phyloP scores from a whole-genome alignment of 2,329 filamentous ascomycete species.

The Cylindrodendrum hubeiense region DNA sequence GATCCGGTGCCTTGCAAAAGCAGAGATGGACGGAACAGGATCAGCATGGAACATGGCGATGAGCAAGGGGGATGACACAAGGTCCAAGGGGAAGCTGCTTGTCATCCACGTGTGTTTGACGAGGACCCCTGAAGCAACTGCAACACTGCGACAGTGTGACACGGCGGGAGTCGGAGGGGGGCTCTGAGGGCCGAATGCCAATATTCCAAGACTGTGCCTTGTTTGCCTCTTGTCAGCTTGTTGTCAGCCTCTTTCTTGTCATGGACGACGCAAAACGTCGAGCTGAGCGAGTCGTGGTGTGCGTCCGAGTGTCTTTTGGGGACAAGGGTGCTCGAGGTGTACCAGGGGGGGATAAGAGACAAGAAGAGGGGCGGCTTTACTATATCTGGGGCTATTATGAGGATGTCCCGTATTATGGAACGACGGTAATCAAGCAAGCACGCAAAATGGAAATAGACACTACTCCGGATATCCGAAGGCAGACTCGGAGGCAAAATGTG shows the following conservation, averaged over 20 bases:
- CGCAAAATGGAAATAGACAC: background rate
- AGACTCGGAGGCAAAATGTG: background rate
- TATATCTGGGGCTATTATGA: slow-evolving; percentile 25
- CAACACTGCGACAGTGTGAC: slow-evolving; percentile 26
- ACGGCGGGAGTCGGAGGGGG: slow-evolving; percentile 8
- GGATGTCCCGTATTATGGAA: slow-evolving; percentile 5
- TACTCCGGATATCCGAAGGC: background rate
- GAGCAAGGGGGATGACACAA: slow-evolving; percentile 27
- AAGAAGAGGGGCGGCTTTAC: slow-evolving; percentile 11
- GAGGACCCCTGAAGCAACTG: slow-evolving; percentile 14
- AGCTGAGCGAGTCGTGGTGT: slow-evolving; percentile 18
- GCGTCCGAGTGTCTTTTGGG: slow-evolving; percentile 30
- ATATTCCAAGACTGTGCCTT: background rate
- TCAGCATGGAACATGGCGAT: slow-evolving; percentile 15
- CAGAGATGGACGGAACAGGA: slow-evolving; percentile 12
- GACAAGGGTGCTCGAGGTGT: slow-evolving; percentile 24
- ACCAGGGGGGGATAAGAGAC: slow-evolving; percentile 25
- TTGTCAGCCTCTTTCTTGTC: background rate
- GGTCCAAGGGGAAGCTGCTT: slow-evolving; percentile 43
- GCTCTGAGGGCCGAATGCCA: background rate
- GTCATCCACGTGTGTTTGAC: slow-evolving; percentile 35
- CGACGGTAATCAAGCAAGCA: slow-evolving; percentile 1
- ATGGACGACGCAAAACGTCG: slow-evolving; percentile 5
- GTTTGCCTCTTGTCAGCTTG: background rate
- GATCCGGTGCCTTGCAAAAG: slow-evolving; percentile 12